A percentile compares a stretch with the other conserved stretches of the same genome.
Evolutionary conservation across 768 basidiomycete species (phyloP).

Genomic region (Lactarius indigo): DNA sequence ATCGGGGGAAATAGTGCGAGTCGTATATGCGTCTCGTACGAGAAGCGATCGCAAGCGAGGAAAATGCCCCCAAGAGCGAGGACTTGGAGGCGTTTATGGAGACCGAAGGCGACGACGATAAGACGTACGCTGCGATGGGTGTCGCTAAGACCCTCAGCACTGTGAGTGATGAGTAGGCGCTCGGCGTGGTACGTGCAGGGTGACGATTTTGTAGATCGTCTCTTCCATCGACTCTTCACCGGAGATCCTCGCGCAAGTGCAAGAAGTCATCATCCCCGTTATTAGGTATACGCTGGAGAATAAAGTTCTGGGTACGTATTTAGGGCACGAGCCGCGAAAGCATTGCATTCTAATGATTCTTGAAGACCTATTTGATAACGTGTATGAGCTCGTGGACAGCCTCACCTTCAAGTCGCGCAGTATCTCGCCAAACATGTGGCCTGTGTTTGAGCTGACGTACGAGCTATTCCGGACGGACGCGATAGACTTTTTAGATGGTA

Average conservation of each 20-base stretch:
- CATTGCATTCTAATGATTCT: conserved; percentile 1
- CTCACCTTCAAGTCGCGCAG: conserved; percentile 76
- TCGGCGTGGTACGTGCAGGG: neutral
- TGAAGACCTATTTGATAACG: conserved; percentile 80
- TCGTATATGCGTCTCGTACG: conserved; percentile 76
- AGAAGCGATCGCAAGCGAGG: conserved; percentile 55
- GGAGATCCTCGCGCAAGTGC: conserved; percentile 74
- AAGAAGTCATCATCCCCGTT: conserved; percentile 77
- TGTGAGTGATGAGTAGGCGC: conserved; percentile 38
- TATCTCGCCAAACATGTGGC: conserved; percentile 84
- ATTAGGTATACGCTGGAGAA: conserved; percentile 74
- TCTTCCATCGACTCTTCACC: conserved; percentile 67
- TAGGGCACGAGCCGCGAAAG: neutral
- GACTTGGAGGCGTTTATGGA: conserved; percentile 55
- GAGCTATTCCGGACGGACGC: conserved; percentile 79
- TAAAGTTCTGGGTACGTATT: conserved; percentile 63
- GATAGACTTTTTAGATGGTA: conserved; percentile 80
- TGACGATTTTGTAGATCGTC: conserved; percentile 51
- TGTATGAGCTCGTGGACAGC: conserved; percentile 82
- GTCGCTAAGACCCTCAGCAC: conserved; percentile 82
- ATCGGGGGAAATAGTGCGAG: conserved; percentile 54
- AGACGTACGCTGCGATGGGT: conserved; percentile 84
- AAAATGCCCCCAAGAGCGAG: conserved; percentile 44
- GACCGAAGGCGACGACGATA: conserved; percentile 68
- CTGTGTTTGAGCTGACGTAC: conserved; percentile 79